A percentile compares a stretch with the other conserved stretches of the same genome.
These are phyloP conservation scores for Aristolochia fimbriata DNA, from an alignment of 164 flowering plant species.

Conservation along the genomic window DNA sequence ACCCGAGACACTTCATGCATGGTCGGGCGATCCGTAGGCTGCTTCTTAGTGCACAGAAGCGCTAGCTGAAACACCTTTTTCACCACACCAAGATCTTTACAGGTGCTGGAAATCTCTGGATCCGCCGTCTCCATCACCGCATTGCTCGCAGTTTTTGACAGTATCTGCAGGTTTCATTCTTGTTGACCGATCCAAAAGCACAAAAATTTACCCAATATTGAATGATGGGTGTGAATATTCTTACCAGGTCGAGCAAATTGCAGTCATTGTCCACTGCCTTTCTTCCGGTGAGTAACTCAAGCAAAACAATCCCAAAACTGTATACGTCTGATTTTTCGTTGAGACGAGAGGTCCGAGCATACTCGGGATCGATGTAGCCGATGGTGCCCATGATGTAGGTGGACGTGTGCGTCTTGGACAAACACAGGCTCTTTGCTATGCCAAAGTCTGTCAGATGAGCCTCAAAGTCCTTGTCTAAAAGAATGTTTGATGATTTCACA, in stretches of 20 bases:
- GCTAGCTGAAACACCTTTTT: slow-evolving; percentile 92
- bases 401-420: slow-evolving; percentile 70
- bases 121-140: slow-evolving; percentile 92
- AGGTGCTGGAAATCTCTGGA: slow-evolving; percentile 63
- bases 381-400: slow-evolving; percentile 95
- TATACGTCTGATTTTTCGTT: slow-evolving; percentile 97
- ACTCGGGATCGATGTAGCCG: slow-evolving; percentile 97
- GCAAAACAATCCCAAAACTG: slow-evolving; percentile 85
- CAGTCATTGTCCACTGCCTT: slow-evolving; percentile 92
- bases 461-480: slow-evolving; percentile 79
- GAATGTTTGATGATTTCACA: slow-evolving; percentile 90
- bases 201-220: neutral
- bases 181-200: too few species aligned
- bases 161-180: slow-evolving; percentile 23
- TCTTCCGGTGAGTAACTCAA: slow-evolving; percentile 86
- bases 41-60: slow-evolving; percentile 80
- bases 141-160: slow-evolving; percentile 85
- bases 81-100: slow-evolving; percentile 75
- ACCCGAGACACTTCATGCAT: slow-evolving; percentile 95
- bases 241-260: slow-evolving; percentile 88
- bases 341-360: slow-evolving; percentile 93
- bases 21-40: slow-evolving; percentile 78
- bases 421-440: slow-evolving; percentile 76
- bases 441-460: slow-evolving; percentile 98
- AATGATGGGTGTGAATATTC: too few species aligned